Conservation (phyloP, 2,329 filamentous ascomycete species). For the Arthrobotrys megalospora region DNA sequence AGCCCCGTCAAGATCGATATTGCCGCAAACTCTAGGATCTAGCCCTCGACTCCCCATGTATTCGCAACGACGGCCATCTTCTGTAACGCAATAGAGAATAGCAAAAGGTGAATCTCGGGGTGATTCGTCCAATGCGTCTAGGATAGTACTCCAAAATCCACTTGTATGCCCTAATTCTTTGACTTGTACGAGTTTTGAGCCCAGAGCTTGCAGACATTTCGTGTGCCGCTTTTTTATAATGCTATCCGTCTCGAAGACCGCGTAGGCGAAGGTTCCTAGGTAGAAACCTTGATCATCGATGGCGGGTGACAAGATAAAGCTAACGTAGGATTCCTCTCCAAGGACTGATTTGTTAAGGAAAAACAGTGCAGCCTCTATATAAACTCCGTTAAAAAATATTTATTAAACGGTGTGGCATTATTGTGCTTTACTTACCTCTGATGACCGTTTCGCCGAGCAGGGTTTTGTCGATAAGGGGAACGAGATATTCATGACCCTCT, state of each 20-base stretch:
- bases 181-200: conserved; percentile 51
- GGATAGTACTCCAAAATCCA: conserved; percentile 62
- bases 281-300: conserved; percentile 59
- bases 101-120: conserved; percentile 62
- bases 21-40: conserved; percentile 41
- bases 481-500: conserved; percentile 42
- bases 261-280: conserved; percentile 62
- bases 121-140: conserved; percentile 63
- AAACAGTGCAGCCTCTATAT: conserved; percentile 50
- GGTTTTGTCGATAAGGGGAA: conserved; percentile 53
- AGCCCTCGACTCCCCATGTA: conserved; percentile 52
- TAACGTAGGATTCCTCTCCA: conserved; percentile 63
- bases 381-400: neutral
- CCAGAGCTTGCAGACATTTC: conserved; percentile 61
- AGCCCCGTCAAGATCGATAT: conserved; percentile 36
- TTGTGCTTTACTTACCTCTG: conserved; percentile 14
- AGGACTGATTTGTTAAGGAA: conserved; percentile 50
- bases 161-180: conserved; percentile 36
- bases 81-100: conserved; percentile 59
- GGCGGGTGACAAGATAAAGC: conserved; percentile 63
- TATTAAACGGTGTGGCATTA: neutral
- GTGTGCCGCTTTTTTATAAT: conserved; percentile 63
- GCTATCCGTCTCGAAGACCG: conserved; percentile 62
- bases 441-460: conserved; percentile 52
- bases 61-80: conserved; percentile 43